phyloP scores from a whole-genome alignment of 2,329 filamentous ascomycete species.

The Camillea tinctor region DNA sequence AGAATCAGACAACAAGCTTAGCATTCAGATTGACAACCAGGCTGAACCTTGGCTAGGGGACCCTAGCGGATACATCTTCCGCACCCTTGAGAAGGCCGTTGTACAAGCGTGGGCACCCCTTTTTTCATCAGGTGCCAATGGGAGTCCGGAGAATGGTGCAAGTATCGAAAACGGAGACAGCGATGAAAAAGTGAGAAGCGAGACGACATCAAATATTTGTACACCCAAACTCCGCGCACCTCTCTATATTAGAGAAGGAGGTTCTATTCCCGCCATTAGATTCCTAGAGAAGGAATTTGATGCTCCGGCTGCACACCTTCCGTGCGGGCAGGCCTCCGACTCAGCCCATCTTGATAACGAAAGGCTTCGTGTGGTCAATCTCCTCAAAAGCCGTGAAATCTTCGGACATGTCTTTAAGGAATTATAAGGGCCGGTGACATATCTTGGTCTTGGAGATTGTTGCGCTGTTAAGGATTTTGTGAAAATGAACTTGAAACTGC shows the following conservation, averaged over 20 bases:
- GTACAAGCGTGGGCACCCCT: conserved; percentile 76
- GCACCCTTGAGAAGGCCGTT: conserved; percentile 81
- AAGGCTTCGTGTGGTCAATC: conserved; percentile 79
- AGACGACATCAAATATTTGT: conserved; percentile 2
- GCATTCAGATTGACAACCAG: conserved; percentile 83
- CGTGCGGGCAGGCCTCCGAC: conserved; percentile 92
- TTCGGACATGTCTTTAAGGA: conserved; percentile 81
- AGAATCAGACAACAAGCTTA: conserved; percentile 77
- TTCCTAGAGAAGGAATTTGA: conserved; percentile 93
- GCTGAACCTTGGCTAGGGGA: conserved; percentile 97
- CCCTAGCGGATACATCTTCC: conserved; percentile 85
- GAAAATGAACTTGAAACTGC: not conserved
- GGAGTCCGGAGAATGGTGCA: conserved; percentile 5
- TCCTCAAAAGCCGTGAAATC: conserved; percentile 89
- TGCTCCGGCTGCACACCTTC: conserved; percentile 87
- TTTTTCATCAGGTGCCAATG: conserved; percentile 28
- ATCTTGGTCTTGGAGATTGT: not conserved
- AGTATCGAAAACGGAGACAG: conserved; percentile 20
- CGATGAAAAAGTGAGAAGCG: not conserved
- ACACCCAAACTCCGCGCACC: conserved; percentile 56
- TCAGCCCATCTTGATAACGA: conserved; percentile 94
- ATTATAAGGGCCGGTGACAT: conserved; percentile 38
- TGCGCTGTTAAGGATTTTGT: not conserved
- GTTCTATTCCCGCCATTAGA: conserved; percentile 89
- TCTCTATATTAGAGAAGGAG: conserved; percentile 92